Base-by-base conservation (phyloP, 1,284 basidiomycete species). In the Moesziomyces antarcticus region DNA sequence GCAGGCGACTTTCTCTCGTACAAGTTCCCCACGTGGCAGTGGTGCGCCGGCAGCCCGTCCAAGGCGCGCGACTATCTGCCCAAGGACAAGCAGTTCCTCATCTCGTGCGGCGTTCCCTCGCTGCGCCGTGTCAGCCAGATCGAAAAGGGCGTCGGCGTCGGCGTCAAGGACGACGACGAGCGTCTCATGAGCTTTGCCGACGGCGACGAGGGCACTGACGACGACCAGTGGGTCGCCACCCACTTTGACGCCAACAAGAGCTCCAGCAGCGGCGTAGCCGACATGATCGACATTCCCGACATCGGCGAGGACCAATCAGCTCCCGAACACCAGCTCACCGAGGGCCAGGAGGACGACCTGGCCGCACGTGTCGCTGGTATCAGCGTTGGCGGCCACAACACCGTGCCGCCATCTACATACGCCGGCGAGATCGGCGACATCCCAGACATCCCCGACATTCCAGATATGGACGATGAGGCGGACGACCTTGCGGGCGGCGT, bases 81-180 rank as follows among this genome's bases (percentile, higher is more conserved):
- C 0, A 82, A 88, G 5, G 93, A 96, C 86, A 99, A 97, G 87
- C 96, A 99, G 85, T 99, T 96, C 85, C 90, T 99, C 57, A 90
- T 98, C 80, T 77, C 67, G 11, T 69, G 79, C 41, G 80, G 81
- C 16, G 81, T 83, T 14, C 82, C 82, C 6, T 83, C 81, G 20
- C 57, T 82, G 18, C 71, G 81, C 4, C 59, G 82, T 10, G 79
- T 82, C 50, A 80, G 75, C 48, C 73, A 80, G 55, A 75, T 82
- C 60, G 65, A 69, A 20, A 60, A 62, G 55, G 66, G 69, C 8
- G 72, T 60, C 21, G 58, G 63, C 16, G 52, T 64, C 22, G 50
- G 59, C 8, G 51, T 63, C 52, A 60, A 68, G 21, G 66, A 76
- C 18, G 70, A 73, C 50, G 71, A 74, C 14, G 71, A 77, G 50